Evolutionary conservation across 257 asterid species (phyloP), one percentile per base, ranked within the genome.

Genomic region (Nicotiana paniculata): DNA sequence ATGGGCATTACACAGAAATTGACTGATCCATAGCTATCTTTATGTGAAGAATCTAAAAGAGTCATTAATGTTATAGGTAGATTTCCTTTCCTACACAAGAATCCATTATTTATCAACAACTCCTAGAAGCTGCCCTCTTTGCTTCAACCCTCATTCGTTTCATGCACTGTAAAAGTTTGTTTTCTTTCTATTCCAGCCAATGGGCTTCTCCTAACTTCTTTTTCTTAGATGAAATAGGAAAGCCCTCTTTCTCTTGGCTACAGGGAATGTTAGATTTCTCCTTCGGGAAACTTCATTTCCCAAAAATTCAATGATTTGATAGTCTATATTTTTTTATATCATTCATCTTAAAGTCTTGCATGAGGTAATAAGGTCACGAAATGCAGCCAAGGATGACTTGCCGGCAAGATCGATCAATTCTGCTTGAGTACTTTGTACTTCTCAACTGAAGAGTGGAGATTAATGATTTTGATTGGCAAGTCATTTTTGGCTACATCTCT

Each of bases 351-450:
- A 21, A 82, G 89, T 90, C 95, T 91, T 90, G 95, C 98, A 91
- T 90, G 97, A 84, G 88, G 85, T 75, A 83, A 88, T 54, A 85
- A 87, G 93, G 93, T 55, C 81, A 26, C 8, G 87, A 83, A 87
- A 82, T 86, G 83, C 86, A 94, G 98, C 98, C 98, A 94, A 92
- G 98, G 96, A 94, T 94, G 98, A 94, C 98, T 92, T 92, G 98
- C 97, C 98, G 97, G 92, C 63, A 43, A 83, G 30, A 79, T 63
- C 79, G 28, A 65, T 35, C 11, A 62, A 15, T 48, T 58, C 53
- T 77, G 2, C 65, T 54, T 5, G 64, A 35, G 1, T 69, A n/a
- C 13, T 21, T 18, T 62, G 21, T 72, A 55, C 13, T 46, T 21
- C 24, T 11, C 35, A 37, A 26, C 63, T 4, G 18, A 66, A 66